These are phyloP conservation scores for Scedosporium apiospermum DNA, from an alignment of 2,329 filamentous ascomycete species.

Conservation along the genomic window DNA sequence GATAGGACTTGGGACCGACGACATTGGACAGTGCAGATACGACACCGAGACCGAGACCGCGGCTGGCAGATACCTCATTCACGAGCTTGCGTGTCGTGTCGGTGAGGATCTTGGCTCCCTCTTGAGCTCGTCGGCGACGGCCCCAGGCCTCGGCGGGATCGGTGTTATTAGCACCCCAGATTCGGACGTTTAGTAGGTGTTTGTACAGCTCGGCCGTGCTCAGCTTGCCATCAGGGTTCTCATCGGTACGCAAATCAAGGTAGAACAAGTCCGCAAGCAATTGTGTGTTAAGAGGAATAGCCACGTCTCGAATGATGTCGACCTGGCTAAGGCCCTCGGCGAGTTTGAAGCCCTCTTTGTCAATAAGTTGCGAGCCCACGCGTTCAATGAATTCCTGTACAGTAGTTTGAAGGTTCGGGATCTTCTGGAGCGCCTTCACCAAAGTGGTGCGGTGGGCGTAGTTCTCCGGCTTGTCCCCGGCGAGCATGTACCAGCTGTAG, in stretches of 20 bases:
- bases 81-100: slow-evolving; percentile 29
- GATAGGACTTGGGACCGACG: slow-evolving; percentile 17
- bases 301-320: slow-evolving; percentile 40
- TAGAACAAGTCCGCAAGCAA: slow-evolving; percentile 49
- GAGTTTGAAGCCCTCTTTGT: slow-evolving; percentile 26
- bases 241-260: slow-evolving; percentile 44
- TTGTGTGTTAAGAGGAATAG: slow-evolving; percentile 47
- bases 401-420: slow-evolving; percentile 20
- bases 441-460: slow-evolving; percentile 20
- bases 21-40: slow-evolving; percentile 17
- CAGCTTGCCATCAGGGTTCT: slow-evolving; percentile 41
- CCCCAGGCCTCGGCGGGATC: slow-evolving; percentile 37
- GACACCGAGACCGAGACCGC: slow-evolving; percentile 22
- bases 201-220: slow-evolving; percentile 30
- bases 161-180: slow-evolving; percentile 36
- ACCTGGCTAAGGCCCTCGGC: slow-evolving; percentile 27
- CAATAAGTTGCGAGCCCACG: slow-evolving; percentile 28
- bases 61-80: slow-evolving; percentile 22
- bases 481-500: slow-evolving; percentile 27
- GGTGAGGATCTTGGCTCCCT: slow-evolving; percentile 25
- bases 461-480: slow-evolving; percentile 24
- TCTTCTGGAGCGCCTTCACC: slow-evolving; percentile 21
- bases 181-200: slow-evolving; percentile 31
- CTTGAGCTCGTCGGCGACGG: slow-evolving; percentile 30
- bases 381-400: slow-evolving; percentile 22